Evolutionary conservation across 2,329 filamentous ascomycete species (phyloP).

Genomic region (Fusarium lyarnte): DNA sequence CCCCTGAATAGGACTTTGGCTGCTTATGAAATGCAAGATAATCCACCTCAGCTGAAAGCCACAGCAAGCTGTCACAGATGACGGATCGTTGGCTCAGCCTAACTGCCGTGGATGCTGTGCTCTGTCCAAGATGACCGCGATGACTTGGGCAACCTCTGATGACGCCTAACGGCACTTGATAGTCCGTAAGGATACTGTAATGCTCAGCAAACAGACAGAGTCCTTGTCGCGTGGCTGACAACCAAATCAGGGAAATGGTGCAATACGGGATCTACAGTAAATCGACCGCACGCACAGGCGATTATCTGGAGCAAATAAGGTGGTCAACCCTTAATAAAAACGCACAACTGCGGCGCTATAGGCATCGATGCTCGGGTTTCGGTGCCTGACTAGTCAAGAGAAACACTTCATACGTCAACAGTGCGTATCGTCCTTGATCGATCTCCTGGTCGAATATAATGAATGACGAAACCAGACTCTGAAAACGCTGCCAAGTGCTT

Average conservation of each 20-base stretch:
- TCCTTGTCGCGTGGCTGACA: constrained; percentile 35
- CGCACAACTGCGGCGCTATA: constrained; percentile 27
- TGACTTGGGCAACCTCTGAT: constrained; percentile 14
- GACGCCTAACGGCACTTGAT: constrained; percentile 13
- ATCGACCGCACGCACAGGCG: constrained; percentile 1
- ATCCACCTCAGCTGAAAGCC: constrained; percentile 34
- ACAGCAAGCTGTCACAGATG: constrained; percentile 23
- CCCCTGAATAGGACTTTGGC: constrained; percentile 13
- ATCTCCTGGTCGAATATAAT: constrained; percentile 6
- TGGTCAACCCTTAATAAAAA: constrained; percentile 21
- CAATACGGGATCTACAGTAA: constrained; percentile 26
- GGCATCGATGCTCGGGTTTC: constrained; percentile 26
- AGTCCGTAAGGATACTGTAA: not conserved
- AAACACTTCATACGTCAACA: constrained; percentile 33
- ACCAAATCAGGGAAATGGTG: constrained; percentile 36
- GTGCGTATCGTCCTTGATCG: constrained; percentile 12
- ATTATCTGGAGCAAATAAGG: constrained; percentile 26
- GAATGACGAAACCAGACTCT: constrained; percentile 29
- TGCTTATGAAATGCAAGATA: constrained; percentile 17
- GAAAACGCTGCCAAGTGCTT: constrained; percentile 10
- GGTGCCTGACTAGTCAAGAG: constrained; percentile 37
- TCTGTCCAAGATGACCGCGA: constrained; percentile 3
- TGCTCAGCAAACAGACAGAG: not conserved
- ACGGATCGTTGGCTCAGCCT: constrained; percentile 13
- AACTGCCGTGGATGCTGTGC: not conserved